Conservation (phyloP, 1,284 basidiomycete genomes). For the Ganoderma multipileum region DNA sequence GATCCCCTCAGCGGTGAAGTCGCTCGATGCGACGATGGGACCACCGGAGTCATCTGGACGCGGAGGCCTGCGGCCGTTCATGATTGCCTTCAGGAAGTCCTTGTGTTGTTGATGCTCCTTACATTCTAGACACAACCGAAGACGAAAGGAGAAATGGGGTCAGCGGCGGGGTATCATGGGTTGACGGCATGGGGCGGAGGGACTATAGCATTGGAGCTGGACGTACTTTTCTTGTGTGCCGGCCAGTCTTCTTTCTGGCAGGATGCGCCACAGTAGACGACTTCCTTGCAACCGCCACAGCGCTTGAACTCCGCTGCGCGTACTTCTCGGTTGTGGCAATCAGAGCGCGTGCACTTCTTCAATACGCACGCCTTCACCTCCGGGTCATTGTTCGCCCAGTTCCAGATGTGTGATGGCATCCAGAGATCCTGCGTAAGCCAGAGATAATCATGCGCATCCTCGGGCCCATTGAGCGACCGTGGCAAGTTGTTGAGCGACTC, state of each 20-base stretch:
- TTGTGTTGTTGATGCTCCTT: constrained; percentile 29
- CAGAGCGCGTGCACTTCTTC: constrained; percentile 27
- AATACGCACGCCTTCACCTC: constrained; percentile 38
- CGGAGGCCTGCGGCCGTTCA: constrained; percentile 15
- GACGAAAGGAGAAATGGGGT: constrained; percentile 7
- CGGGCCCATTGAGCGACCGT: constrained; percentile 44
- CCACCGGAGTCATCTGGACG: constrained; percentile 10
- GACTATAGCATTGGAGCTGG: constrained; percentile 32
- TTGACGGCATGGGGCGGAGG: constrained; percentile 23
- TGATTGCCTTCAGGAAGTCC: constrained; percentile 28
- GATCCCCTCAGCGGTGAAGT: constrained; percentile 29
- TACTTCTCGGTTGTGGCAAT: constrained; percentile 30
- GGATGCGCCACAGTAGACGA: constrained; percentile 44
- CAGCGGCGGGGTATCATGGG: constrained; percentile 14
- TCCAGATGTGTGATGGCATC: constrained; percentile 49
- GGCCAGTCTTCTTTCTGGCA: constrained; percentile 52
- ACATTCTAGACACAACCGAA: constrained; percentile 23
- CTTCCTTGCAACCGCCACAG: constrained; percentile 40
- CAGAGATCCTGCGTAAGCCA: constrained; percentile 53
- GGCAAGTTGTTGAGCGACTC: constrained; percentile 42
- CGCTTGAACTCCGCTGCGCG: constrained; percentile 36
- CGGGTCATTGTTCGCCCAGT: constrained; percentile 46
- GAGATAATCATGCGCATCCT: constrained; percentile 52
- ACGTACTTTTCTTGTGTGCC: constrained; percentile 42
- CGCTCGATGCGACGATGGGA: constrained; percentile 29